Conservation (phyloP, 2,329 filamentous ascomycete genomes). For the Camptophora hylomeconis region DNA sequence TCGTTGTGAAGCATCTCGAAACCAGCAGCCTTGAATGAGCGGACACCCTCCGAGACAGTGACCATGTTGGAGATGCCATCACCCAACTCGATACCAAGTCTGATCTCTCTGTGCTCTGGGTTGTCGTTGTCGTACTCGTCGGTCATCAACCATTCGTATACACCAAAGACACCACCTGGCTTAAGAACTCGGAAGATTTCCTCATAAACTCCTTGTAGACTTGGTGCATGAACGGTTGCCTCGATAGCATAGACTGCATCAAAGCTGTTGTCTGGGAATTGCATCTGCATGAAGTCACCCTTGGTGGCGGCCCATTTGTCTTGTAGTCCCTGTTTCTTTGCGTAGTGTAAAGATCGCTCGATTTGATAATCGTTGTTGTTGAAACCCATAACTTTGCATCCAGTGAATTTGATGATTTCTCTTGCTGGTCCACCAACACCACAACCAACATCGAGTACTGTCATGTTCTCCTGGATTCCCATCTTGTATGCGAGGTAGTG, state of each 20-base stretch:
- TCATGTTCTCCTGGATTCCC: slow-evolving; percentile 72
- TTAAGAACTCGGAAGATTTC: slow-evolving; percentile 93
- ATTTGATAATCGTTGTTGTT: slow-evolving; percentile 99
- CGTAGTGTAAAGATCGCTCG: slow-evolving; percentile 77
- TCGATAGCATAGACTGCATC: slow-evolving; percentile 96
- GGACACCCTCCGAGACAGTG: slow-evolving; percentile 64
- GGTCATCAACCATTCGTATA: slow-evolving; percentile 99
- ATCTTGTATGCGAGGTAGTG: slow-evolving; percentile 92
- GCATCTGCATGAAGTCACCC: slow-evolving; percentile 99
- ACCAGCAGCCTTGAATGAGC: slow-evolving; percentile 74
- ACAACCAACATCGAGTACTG: slow-evolving; percentile 88
- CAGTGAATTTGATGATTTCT: slow-evolving; percentile 93
- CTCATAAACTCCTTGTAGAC: slow-evolving; percentile 79
- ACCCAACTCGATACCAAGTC: slow-evolving; percentile 87
- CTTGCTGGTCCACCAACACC: slow-evolving; percentile 91
- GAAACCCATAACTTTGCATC: slow-evolving; percentile 74
- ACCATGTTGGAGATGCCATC: slow-evolving; percentile 98
- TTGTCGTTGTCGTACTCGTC: slow-evolving; percentile 86
- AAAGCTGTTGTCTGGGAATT: slow-evolving; percentile 80
- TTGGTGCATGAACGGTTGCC: slow-evolving; percentile 88
- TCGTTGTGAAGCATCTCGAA: slow-evolving; percentile 75
- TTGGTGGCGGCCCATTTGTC: slow-evolving; percentile 78
- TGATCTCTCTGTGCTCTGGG: slow-evolving; percentile 73
- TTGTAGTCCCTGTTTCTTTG: slow-evolving; percentile 64
- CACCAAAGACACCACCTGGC: slow-evolving; percentile 87